Base-by-base conservation (phyloP, 257 asterid species). In the Rehmannia glutinosa region DNA sequence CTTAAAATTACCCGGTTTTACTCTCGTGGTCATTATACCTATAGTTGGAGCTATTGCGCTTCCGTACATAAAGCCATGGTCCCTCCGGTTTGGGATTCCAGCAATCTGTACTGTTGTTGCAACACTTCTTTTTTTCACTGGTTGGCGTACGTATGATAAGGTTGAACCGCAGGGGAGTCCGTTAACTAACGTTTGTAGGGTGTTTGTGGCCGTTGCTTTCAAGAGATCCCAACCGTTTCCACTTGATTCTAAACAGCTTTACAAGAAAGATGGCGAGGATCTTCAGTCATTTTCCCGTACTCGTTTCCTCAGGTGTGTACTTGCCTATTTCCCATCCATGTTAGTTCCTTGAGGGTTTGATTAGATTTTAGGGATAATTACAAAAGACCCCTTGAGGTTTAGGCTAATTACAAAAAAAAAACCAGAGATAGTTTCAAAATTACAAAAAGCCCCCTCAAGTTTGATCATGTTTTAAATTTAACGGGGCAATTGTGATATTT, bases 11-110 rank as follows among this genome's bases (percentile, higher is more conserved):
- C 66, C 62, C 9, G 49, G 64, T 3, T 41, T 53, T 8, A 16
- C 64, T 20, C 1, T 68, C 0, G 17, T 76, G 12, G 62, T 66
- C 36, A 19, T 81, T 23, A 2, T 79, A 52, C 69, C 89, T 3
- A 19, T 79, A 35, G 20, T 81, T 59, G 96, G 82, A 67, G 70
- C 80, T 17, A 38, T 85, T 62, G 86, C 85, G 9, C 84, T 87
- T 4, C 89, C 90, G 6, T 81, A 80, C 53, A 72, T 88, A 32
- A 83, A 74, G n/a, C 89, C 83, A 1, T 88, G 94, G 94, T 50
- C 75, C 9, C 66, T 88, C 47, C 84, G 85, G 4, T 88, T 88
- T 47, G 87, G 82, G 19, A 73, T 86, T 6, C 88, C 86, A 4
- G 89, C 91, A 35, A 77, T 83, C 5, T 81, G 80, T 71, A 70